Conservation (phyloP, 768 basidiomycete species). For the Hypholoma sublateritium region DNA sequence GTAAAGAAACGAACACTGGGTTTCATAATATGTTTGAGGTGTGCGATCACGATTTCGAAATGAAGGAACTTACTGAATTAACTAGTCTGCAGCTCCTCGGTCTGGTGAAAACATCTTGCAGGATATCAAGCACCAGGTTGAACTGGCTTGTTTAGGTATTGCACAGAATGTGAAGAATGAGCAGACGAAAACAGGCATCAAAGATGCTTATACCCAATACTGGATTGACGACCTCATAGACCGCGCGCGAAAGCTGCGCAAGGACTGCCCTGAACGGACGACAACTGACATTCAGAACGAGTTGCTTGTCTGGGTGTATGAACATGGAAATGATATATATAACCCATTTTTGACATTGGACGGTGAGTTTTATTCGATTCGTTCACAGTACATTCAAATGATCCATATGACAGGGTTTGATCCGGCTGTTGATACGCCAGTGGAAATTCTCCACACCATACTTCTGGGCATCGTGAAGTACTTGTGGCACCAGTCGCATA, state of each 20-base stretch:
- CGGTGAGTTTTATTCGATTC: conserved; percentile 15
- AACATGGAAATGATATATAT: conserved; percentile 20
- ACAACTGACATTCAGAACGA: conserved; percentile 21
- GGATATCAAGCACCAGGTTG: conserved; percentile 29
- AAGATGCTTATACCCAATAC: conserved; percentile 35
- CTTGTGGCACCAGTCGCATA: conserved; percentile 30
- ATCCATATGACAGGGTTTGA: conserved; percentile 24
- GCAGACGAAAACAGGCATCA: conserved; percentile 35
- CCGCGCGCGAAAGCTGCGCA: conserved; percentile 18
- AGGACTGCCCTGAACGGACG: conserved; percentile 14
- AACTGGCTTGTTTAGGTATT: conserved; percentile 30
- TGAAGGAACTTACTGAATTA: background rate
- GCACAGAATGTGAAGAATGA: conserved; percentile 20
- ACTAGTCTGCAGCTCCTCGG: conserved; percentile 22
- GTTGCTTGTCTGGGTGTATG: conserved; percentile 26
- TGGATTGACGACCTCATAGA: conserved; percentile 35
- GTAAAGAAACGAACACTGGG: conserved; percentile 31
- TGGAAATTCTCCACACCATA: conserved; percentile 37
- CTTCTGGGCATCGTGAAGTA: conserved; percentile 39
- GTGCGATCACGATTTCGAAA: background rate
- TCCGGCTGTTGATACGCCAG: conserved; percentile 24
- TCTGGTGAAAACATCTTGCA: conserved; percentile 18
- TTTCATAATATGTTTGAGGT: conserved; percentile 34
- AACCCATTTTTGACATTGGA: conserved; percentile 30
- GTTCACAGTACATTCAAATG: background rate